Evolutionary conservation across 768 basidiomycete species (phyloP), one percentile per base, ranked within the genome.

Genomic region (Mycena filopes): DNA sequence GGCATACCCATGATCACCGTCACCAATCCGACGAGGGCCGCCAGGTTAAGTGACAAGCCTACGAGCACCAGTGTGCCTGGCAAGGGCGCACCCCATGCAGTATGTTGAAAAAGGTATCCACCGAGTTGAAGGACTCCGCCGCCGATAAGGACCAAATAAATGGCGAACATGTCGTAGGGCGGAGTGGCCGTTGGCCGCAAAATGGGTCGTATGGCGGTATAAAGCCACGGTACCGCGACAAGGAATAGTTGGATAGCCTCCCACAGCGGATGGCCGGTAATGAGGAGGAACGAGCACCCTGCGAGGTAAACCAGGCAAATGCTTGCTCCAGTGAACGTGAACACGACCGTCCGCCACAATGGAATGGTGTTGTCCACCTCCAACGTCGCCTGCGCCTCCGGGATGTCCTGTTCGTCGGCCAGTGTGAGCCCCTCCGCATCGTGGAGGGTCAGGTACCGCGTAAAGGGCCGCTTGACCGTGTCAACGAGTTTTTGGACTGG

Each of bases 181-280:
- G 84, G 82, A 0, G 90, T 94, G 0, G 84, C 76, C 7, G 80
- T 78, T 0, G 89, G 87, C 41, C 79, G 78, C 29, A 82, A 71
- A 16, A 89, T 77, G 1, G 89, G 86, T 48, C 87, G 86, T 23
- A 82, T 69, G 21, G 86, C 29, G 1, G 89, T 86, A 69, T 92
- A 93, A 41, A 91, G 73, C 93, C 93, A 94, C 3, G 86, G 78
- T 0, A 77, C 67, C 0, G 87, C 86, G 21, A 86, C 71, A 26
- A 90, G 71, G 50, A 90, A 77, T 0, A 82, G 77, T 9, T 78
- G 78, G 2, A 82, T 62, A 20, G 76, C 80, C 16, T 58, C 67
- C 79, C 82, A 83, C 29, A 69, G 68, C 23, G 71, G 56, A 0
- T 71, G 60, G 23, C 82, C 74, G 41, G 76, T 76, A n/a, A 84